These are phyloP conservation scores for Selaginella moellendorffii DNA, from an alignment of 75 land plant genomes.

Conservation along the genomic window DNA sequence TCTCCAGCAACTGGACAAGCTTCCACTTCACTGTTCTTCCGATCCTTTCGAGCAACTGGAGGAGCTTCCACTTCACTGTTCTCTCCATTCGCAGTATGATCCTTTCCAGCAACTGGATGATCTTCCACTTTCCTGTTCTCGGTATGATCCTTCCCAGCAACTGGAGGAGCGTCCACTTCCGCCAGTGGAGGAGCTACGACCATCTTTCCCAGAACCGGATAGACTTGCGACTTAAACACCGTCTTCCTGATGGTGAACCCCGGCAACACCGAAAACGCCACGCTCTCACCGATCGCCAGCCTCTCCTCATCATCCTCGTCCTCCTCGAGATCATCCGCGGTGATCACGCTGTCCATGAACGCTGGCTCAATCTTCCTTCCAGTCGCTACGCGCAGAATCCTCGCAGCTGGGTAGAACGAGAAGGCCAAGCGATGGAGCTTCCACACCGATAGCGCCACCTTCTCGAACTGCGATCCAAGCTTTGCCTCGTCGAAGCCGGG, in stretches of 20 bases:
- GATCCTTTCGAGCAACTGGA: too few relatives aligned
- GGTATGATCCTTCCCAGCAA: too few relatives aligned
- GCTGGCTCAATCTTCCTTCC: neutral
- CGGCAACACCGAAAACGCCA: neutral
- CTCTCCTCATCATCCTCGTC: neutral
- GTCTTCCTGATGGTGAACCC: neutral
- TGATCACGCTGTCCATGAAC: neutral
- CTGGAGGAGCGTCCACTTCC: too few relatives aligned
- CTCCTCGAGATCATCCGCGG: neutral
- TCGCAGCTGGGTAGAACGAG: neutral
- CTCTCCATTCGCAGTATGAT: too few relatives aligned
- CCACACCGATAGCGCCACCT: neutral
- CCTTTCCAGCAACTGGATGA: too few relatives aligned
- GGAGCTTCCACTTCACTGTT: too few relatives aligned
- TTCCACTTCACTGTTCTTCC: too few relatives aligned
- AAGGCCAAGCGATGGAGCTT: neutral
- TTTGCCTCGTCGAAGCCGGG: neutral
- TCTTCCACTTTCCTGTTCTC: too few relatives aligned
- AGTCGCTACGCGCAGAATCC: neutral
- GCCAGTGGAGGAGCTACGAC: neutral
- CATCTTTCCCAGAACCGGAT: neutral
- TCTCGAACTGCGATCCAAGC: neutral
- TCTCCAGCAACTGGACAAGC: too few relatives aligned
- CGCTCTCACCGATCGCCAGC: neutral
- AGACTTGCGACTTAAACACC: neutral